Percentiles rank a stretch among this genome's conserved stretches.
Evolutionary conservation across 169 alveolate genomes (phyloP).

Genomic region (Cryptosporidium sp.): DNA sequence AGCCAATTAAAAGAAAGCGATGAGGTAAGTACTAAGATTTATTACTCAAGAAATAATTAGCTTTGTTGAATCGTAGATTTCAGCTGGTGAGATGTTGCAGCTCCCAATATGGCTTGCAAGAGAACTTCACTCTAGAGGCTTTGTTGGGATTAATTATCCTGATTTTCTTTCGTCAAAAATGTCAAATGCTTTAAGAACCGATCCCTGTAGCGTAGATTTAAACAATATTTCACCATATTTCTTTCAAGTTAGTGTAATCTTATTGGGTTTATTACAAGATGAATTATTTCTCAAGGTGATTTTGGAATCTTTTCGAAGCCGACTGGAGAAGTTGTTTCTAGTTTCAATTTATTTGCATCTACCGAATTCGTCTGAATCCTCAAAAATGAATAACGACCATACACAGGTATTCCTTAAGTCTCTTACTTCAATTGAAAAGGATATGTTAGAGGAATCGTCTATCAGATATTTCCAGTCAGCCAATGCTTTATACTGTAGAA

Average conservation of each 20-base stretch:
- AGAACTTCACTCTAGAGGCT: conserved; percentile 42
- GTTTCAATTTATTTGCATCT: conserved; percentile 25
- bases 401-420: conserved; percentile 49
- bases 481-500: conserved; percentile 27
- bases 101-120: conserved; percentile 61
- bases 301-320: conserved; percentile 42
- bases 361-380: conserved; percentile 17
- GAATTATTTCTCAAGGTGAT: conserved; percentile 41
- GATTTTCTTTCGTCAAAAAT: conserved; percentile 66
- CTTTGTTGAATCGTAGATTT: neutral
- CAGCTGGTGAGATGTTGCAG: conserved; percentile 51
- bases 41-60: neutral
- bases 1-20: neutral
- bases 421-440: conserved; percentile 48
- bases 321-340: conserved; percentile 57
- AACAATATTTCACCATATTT: conserved; percentile 57
- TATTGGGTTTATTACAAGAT: conserved; percentile 26
- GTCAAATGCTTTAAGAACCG: conserved; percentile 60
- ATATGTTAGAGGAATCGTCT: conserved; percentile 55
- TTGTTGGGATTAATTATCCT: conserved; percentile 53
- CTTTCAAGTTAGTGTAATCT: conserved; percentile 46
- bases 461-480: neutral
- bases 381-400: conserved; percentile 46
- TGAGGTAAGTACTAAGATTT: conserved; percentile 27
- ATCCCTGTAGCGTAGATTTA: conserved; percentile 61